A percentile compares a stretch with the other conserved stretches of the same genome.
Conservation (phyloP, 345 rosid genomes). For the Eucalyptus guilfoylei region DNA sequence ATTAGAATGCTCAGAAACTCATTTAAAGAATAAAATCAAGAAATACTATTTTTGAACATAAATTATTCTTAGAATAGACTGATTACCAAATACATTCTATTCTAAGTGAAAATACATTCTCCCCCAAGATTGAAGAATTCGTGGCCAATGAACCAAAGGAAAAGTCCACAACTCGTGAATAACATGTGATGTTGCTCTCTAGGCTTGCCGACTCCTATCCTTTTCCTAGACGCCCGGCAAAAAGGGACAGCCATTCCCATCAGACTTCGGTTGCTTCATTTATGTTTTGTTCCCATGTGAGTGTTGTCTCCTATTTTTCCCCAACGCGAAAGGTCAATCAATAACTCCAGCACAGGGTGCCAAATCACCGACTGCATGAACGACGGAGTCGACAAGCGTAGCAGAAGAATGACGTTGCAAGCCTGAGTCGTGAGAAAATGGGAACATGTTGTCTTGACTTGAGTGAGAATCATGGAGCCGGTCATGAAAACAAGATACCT, state of each 20-base stretch:
- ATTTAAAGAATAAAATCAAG: no score
- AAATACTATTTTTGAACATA: no score
- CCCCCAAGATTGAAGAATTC: no score
- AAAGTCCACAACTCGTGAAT: neutral
- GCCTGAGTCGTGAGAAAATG: neutral
- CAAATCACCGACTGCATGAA: neutral
- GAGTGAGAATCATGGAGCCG: neutral
- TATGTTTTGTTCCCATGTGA: neutral
- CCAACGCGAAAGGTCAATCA: neutral
- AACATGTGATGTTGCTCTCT: neutral
- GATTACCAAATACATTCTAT: no score
- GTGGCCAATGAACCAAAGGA: neutral
- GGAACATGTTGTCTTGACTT: neutral
- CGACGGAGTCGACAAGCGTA: neutral
- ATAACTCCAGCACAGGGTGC: neutral
- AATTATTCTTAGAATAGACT: no score
- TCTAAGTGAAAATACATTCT: no score
- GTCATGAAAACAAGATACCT: neutral
- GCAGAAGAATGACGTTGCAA: neutral
- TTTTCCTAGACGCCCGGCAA: neutral
- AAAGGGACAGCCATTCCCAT: neutral
- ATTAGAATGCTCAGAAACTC: rapidly evolving
- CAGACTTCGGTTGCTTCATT: neutral
- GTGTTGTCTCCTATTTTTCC: neutral
- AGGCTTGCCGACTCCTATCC: neutral